Conservation (phyloP, 176 grass and related monocot genomes). For the Phoenix roebelenii region DNA sequence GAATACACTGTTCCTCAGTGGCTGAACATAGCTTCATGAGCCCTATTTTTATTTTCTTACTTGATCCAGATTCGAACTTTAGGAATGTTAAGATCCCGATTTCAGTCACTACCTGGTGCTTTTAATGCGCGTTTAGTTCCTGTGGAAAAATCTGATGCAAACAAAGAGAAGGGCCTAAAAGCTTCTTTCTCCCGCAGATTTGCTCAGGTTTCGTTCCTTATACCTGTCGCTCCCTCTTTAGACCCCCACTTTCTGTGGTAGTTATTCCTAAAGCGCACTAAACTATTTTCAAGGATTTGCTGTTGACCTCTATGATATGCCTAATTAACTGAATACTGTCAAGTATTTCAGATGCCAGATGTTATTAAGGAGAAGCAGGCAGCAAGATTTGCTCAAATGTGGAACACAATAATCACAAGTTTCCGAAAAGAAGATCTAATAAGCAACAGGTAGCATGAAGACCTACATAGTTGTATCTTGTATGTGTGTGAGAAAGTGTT, state of each 20-base stretch:
- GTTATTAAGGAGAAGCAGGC: constrained; percentile 41
- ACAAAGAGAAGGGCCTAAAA: constrained; percentile 61
- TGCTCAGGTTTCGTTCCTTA: constrained; percentile 38
- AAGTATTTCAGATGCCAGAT: constrained; percentile 37
- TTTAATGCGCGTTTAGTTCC: constrained; percentile 76
- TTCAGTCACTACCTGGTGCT: constrained; percentile 63
- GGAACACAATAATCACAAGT: constrained; percentile 83
- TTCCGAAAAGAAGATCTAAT: constrained; percentile 93
- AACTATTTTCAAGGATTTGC: too few relatives aligned
- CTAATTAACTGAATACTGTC: too few relatives aligned
- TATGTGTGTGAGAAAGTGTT: not conserved
- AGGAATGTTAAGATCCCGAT: constrained; percentile 79
- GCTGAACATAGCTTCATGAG: not conserved
- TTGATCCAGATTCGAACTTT: constrained; percentile 77
- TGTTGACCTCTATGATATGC: too few relatives aligned
- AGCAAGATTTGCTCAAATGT: constrained; percentile 95
- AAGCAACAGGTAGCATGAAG: constrained; percentile 47
- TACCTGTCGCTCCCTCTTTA: too few relatives aligned
- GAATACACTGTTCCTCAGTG: too few relatives aligned
- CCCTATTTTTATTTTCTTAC: constrained; percentile 7
- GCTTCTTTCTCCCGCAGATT: constrained; percentile 62
- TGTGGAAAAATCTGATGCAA: constrained; percentile 43
- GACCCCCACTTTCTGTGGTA: too few relatives aligned
- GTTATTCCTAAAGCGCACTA: too few relatives aligned
- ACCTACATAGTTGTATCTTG: not conserved